phyloP scores from a whole-genome alignment of 495 filamentous ascomycete genomes.

The Lasiosphaeria ovina region DNA sequence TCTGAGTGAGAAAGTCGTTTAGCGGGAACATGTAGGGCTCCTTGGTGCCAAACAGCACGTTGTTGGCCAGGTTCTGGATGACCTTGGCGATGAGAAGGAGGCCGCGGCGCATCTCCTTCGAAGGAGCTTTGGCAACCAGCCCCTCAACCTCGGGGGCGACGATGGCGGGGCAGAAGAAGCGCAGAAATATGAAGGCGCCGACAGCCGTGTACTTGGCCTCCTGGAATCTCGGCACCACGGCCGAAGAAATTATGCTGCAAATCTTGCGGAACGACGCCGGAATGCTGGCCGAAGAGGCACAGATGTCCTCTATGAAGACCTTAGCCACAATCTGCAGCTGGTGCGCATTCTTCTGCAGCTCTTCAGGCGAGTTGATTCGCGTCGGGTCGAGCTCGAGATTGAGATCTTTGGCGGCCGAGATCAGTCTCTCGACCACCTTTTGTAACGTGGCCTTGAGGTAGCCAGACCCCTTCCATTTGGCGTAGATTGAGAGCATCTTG shows the following conservation, averaged over 20 bases:
- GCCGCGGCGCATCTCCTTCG: slow-evolving; percentile 64
- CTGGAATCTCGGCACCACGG: slow-evolving; percentile 57
- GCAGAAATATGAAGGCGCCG: slow-evolving; percentile 65
- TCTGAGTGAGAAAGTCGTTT: slow-evolving; percentile 61
- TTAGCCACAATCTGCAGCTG: slow-evolving; percentile 60
- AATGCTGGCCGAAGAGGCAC: slow-evolving; percentile 55
- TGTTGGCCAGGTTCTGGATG: slow-evolving; percentile 66
- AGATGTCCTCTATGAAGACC: slow-evolving; percentile 66
- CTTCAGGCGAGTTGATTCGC: slow-evolving; percentile 53
- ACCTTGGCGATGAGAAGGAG: slow-evolving; percentile 66
- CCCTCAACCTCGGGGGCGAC: slow-evolving; percentile 65
- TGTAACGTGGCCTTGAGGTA: slow-evolving; percentile 64
- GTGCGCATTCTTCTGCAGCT: slow-evolving; percentile 58
- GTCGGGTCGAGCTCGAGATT: slow-evolving; percentile 65
- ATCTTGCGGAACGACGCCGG: slow-evolving; percentile 62
- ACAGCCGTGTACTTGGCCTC: slow-evolving; percentile 71
- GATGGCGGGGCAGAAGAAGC: slow-evolving; percentile 69
- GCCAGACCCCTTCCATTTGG: slow-evolving; percentile 62
- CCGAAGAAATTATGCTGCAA: slow-evolving; percentile 60
- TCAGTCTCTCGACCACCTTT: slow-evolving; percentile 58
- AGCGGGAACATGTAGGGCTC: slow-evolving; percentile 68
- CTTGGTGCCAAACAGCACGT: slow-evolving; percentile 68
- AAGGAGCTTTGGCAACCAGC: slow-evolving; percentile 53
- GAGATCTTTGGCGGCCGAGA: slow-evolving; percentile 58
- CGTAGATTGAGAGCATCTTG: slow-evolving; percentile 66